These are phyloP conservation scores for Kokia cookei DNA, from an alignment of 441 rosid genomes.

Conservation along the genomic window DNA sequence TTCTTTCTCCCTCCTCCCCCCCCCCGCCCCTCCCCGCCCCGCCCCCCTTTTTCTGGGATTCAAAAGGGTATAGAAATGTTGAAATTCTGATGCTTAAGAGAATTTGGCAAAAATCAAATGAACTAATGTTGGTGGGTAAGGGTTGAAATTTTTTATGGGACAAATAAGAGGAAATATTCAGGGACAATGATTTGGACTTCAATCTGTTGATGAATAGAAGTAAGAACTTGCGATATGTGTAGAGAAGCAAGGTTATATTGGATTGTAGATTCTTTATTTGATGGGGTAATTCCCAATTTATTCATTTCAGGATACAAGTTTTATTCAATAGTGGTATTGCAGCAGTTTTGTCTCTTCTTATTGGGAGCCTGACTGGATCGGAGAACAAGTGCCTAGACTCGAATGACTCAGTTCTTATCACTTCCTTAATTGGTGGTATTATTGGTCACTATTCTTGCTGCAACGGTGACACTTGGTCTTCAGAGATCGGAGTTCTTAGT, in stretches of 20 bases:
- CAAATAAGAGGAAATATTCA: neutral
- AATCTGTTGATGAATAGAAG: neutral
- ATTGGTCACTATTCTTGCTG: slow-evolving; percentile 84
- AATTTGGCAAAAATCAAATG: neutral
- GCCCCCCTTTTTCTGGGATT: neutral
- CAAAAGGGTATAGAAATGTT: neutral
- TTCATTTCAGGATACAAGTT: slow-evolving; percentile 71
- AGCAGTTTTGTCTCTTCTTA: slow-evolving; percentile 37
- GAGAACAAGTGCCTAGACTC: slow-evolving; percentile 72
- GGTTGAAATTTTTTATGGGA: neutral
- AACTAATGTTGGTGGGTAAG: neutral
- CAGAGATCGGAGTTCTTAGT: slow-evolving; percentile 90
- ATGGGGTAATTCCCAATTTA: slow-evolving; percentile 14
- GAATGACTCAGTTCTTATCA: slow-evolving; percentile 36
- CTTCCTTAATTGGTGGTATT: slow-evolving; percentile 72
- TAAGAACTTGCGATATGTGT: neutral
- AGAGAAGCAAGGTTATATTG: neutral
- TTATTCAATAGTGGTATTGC: slow-evolving; percentile 68
- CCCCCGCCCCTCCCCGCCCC: no score
- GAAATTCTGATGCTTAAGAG: neutral
- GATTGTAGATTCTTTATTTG: slow-evolving; percentile 4
- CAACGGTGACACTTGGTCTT: slow-evolving; percentile 95
- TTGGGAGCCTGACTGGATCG: slow-evolving; percentile 51
- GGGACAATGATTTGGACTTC: neutral
- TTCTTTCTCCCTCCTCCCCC: neutral